phyloP scores from a whole-genome alignment of 106 monocot genomes.

The Dactylorhiza incarnata region DNA sequence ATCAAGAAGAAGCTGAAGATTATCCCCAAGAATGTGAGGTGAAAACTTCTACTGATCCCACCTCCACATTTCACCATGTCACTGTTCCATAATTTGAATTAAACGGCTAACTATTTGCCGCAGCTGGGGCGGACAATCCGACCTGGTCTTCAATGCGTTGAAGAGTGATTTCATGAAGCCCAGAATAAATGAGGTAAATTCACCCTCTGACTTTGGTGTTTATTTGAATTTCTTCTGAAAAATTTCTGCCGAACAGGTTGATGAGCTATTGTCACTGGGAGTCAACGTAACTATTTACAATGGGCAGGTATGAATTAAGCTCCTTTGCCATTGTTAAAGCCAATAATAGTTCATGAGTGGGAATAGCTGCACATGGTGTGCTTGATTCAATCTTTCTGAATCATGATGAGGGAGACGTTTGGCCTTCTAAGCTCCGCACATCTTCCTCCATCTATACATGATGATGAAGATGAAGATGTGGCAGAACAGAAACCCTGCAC shows the following conservation, averaged over 20 bases:
- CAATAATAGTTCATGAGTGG: background rate
- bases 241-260: slow-evolving; percentile 43
- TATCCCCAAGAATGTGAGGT: slow-evolving; percentile 77
- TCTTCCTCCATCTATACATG: too few species aligned
- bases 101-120: background rate
- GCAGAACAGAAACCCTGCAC: too few species aligned
- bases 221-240: background rate
- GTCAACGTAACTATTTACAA: slow-evolving; percentile 91
- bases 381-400: background rate
- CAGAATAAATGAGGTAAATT: slow-evolving; percentile 68
- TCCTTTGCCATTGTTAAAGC: background rate
- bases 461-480: too few species aligned
- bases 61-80: background rate
- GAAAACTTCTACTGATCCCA: background rate
- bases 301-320: slow-evolving; percentile 62
- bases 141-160: slow-evolving; percentile 48
- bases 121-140: slow-evolving; percentile 80
- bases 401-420: too few species aligned
- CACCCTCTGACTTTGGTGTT: background rate
- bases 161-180: slow-evolving; percentile 83
- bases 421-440: too few species aligned
- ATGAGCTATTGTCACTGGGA: slow-evolving; percentile 68
- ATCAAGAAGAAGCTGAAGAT: slow-evolving; percentile 74
- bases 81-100: background rate
- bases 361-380: background rate